Evolutionary conservation across 306 rosid genomes (phyloP).

Genomic region (Cucurbita maxima): DNA sequence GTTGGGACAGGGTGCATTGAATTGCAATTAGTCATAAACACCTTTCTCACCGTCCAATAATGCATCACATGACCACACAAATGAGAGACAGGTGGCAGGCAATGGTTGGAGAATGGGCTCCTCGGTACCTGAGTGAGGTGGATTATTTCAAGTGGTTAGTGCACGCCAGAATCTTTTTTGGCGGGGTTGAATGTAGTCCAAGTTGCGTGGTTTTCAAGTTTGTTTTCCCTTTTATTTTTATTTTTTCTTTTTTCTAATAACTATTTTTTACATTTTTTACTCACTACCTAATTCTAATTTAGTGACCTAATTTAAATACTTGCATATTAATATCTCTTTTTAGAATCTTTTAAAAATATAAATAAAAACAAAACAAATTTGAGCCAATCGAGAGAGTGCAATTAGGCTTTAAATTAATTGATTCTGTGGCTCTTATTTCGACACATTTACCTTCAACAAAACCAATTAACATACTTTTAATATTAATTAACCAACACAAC

Average conservation of each 20-base stretch:
- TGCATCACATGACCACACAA: constrained; percentile 47
- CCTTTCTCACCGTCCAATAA: constrained; percentile 54
- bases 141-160: constrained; percentile 23
- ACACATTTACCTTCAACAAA: not conserved
- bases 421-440: not conserved
- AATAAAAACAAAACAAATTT: not conserved
- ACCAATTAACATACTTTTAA: not conserved
- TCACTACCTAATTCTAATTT: no score
- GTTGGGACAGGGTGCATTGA: not conserved
- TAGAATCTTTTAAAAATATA: not conserved
- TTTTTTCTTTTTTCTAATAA: no score
- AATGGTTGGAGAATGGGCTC: constrained; percentile 16
- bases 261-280: no score
- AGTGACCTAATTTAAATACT: not conserved
- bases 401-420: not conserved
- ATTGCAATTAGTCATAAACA: constrained; percentile 16
- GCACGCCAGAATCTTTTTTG: constrained; percentile 68
- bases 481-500: not conserved
- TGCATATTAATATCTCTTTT: not conserved
- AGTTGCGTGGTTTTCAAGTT: constrained; percentile 55
- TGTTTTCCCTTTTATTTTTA: not conserved
- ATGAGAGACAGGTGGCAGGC: constrained; percentile 27
- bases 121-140: constrained; percentile 26
- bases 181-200: constrained; percentile 17
- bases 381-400: not conserved